Conservation (phyloP, 202 grass and related monocot genomes). For the Brachypodium distachyon region DNA sequence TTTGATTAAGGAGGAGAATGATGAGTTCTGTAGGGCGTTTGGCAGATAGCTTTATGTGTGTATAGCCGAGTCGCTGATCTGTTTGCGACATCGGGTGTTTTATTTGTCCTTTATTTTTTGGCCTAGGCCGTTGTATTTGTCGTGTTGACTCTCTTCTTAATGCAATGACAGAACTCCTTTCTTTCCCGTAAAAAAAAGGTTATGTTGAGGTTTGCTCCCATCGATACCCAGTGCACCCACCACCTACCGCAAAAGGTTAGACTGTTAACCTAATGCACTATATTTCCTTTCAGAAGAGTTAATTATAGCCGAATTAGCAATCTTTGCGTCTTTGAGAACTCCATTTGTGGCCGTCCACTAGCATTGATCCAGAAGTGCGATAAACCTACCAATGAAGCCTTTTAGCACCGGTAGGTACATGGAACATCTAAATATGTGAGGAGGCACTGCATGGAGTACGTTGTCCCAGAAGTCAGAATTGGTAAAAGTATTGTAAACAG, state of each 20-base stretch:
- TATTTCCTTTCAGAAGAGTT: not conserved
- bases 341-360: not conserved
- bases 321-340: not conserved
- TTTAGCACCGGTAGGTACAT: not conserved
- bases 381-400: not conserved
- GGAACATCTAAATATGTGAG: constrained; percentile 14
- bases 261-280: not conserved
- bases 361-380: not conserved
- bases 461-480: not conserved
- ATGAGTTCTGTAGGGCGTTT: no score
- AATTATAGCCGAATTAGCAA: not conserved
- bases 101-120: no score
- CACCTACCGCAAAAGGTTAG: not conserved
- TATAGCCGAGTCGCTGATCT: no score
- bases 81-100: no score
- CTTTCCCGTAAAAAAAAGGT: no score
- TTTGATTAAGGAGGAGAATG: no score
- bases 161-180: no score
- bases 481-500: not conserved
- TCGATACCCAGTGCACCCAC: constrained; percentile 8
- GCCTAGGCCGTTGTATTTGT: no score
- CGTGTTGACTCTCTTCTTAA: no score
- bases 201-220: not conserved
- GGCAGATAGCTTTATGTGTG: no score
- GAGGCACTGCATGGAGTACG: no score